These are phyloP conservation scores for Xylaria polymorpha DNA, from an alignment of 2,329 filamentous ascomycete genomes.

Conservation along the genomic window DNA sequence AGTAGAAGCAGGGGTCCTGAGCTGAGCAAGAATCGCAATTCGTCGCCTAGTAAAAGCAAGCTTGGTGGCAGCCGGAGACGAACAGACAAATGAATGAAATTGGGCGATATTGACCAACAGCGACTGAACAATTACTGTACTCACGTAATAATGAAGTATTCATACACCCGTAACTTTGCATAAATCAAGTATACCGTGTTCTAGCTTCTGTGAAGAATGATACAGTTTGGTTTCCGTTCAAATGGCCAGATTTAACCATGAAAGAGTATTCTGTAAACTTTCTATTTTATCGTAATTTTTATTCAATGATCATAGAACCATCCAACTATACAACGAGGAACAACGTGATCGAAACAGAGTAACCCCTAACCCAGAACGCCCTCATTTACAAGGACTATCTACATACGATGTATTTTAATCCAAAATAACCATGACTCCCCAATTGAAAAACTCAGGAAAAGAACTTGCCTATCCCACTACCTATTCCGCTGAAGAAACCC, in stretches of 20 bases:
- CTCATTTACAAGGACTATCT: slow-evolving; percentile 17
- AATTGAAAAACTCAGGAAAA: slow-evolving; percentile 52
- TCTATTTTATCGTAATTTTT: slow-evolving; percentile 16
- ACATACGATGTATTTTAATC: slow-evolving; percentile 12
- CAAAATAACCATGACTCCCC: slow-evolving; percentile 17
- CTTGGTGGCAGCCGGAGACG: slow-evolving; percentile 49
- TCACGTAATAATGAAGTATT: slow-evolving; percentile 39
- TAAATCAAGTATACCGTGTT: not conserved
- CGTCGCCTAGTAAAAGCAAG: slow-evolving; percentile 57
- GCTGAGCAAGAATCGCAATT: slow-evolving; percentile 47
- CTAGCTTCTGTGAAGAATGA: not conserved
- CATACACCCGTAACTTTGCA: slow-evolving; percentile 35
- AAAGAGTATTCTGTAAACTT: slow-evolving; percentile 22
- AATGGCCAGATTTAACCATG: not conserved
- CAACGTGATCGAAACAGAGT: slow-evolving; percentile 10
- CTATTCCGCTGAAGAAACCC: slow-evolving; percentile 54
- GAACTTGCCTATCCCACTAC: slow-evolving; percentile 56
- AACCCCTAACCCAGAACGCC: slow-evolving; percentile 27
- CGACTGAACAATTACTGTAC: slow-evolving; percentile 33
- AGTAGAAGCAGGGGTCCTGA: slow-evolving; percentile 49
- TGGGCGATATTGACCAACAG: slow-evolving; percentile 26
- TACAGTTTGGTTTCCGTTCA: not conserved
- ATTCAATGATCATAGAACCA: slow-evolving; percentile 9
- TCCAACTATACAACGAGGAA: slow-evolving; percentile 5
- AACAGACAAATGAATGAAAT: slow-evolving; percentile 48